phyloP scores from a whole-genome alignment of 2,329 filamentous ascomycete species.

The Aspergillus costaricaensis region DNA sequence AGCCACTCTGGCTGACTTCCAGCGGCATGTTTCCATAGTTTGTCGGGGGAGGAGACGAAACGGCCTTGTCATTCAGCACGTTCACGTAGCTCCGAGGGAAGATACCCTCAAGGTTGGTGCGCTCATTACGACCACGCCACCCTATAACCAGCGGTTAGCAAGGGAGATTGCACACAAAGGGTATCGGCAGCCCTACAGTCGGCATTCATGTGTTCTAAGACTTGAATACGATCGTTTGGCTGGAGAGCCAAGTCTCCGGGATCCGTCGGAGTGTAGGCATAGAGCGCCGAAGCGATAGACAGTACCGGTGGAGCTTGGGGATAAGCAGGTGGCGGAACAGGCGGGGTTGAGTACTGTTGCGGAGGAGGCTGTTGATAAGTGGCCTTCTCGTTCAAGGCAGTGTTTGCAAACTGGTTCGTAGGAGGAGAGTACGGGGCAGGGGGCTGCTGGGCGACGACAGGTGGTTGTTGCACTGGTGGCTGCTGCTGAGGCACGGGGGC shows the following conservation, averaged over 20 bases:
- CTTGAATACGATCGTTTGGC: slow-evolving; percentile 75
- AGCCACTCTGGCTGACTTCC: slow-evolving; percentile 65
- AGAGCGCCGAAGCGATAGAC: slow-evolving; percentile 76
- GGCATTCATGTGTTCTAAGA: slow-evolving; percentile 91
- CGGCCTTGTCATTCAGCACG: slow-evolving; percentile 65
- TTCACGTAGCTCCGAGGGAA: slow-evolving; percentile 91
- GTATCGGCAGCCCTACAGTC: slow-evolving; percentile 62
- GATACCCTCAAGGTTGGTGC: slow-evolving; percentile 83
- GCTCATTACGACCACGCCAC: slow-evolving; percentile 83
- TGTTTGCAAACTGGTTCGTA: slow-evolving; percentile 41
- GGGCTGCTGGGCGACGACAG: slow-evolving; percentile 30
- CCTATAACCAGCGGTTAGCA: slow-evolving; percentile 34
- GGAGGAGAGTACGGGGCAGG: slow-evolving; percentile 42
- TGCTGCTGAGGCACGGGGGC: slow-evolving; percentile 21
- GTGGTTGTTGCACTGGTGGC: slow-evolving; percentile 30
- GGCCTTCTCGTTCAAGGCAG: slow-evolving; percentile 46
- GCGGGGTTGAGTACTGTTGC: slow-evolving; percentile 43
- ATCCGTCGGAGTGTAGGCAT: slow-evolving; percentile 78
- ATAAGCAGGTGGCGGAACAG: slow-evolving; percentile 55
- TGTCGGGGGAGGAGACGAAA: slow-evolving; percentile 39
- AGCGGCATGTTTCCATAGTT: slow-evolving; percentile 68
- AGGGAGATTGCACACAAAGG: not conserved
- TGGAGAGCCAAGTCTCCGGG: slow-evolving; percentile 79
- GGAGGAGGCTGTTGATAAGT: slow-evolving; percentile 32
- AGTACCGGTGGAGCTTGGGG: slow-evolving; percentile 57